Base-by-base conservation (phyloP, 768 basidiomycete species). In the Tulasnella sp. region DNA sequence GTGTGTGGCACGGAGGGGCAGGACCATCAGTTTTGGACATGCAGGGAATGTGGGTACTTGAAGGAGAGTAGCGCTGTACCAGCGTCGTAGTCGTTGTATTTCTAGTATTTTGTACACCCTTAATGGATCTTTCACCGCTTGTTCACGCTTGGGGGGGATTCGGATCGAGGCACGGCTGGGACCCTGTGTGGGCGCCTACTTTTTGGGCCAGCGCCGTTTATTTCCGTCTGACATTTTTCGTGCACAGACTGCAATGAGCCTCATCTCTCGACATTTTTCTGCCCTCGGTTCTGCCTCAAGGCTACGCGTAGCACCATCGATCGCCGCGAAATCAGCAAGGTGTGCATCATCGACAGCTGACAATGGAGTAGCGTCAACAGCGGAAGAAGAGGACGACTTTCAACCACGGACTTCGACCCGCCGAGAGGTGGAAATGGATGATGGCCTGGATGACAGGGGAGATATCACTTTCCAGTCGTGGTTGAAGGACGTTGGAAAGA, bases 11-110 rank as follows among this genome's bases (percentile, higher is more conserved):
- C 92, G 83, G 84, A 83, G 44, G 90, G 88, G 36, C 92, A 91
- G 84, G 88, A 89, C 2, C 88, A 89, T 80, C 88, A 91, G 31
- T 88, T 90, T 80, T 96, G 93, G 94, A 91, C 90, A 73, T 96
- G 95, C 86, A 85, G 85, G 21, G 88, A 87, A 77, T 96, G 94
- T 83, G 94, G 94, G 21, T 85, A 86, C 27, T 87, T 95, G 75
- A 94, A 94, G 84, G 84, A 82, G 12, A 82, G 81, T 36, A 79
- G 78, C 36, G 21, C 34, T 34, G 44, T 74, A 40, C 72, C 72
- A 24, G 44, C 38, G 7, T 74, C 21, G 10, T 74, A 74, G 27
- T 19, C 39, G 14, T 39, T 73, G 19, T 73, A 27, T 3, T 42
- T 73, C 34, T 36, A 21, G 27, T 74, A 40, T 9, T n/a, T 74